Evolutionary conservation across 805 yeast species (phyloP).

Genomic region (Ogataea allantospora): DNA sequence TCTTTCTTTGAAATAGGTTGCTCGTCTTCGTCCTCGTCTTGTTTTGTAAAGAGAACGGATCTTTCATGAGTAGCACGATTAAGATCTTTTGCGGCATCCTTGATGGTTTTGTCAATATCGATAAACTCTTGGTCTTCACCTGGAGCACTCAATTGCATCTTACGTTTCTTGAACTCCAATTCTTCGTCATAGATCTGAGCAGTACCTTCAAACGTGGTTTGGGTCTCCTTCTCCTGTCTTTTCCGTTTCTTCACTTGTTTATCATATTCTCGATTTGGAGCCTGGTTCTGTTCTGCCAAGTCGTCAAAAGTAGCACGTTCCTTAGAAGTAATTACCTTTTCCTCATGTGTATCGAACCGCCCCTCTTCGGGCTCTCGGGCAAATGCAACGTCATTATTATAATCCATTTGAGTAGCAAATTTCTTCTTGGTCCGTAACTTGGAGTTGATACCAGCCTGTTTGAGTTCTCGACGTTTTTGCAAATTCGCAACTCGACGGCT

Average conservation of each 20-base stretch:
- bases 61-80: conserved; percentile 31
- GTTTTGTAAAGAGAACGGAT: conserved; percentile 36
- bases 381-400: conserved; percentile 78
- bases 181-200: conserved; percentile 18
- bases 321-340: conserved; percentile 40
- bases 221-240: conserved; percentile 20
- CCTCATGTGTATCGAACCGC: conserved; percentile 64
- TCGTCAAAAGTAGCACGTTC: conserved; percentile 43
- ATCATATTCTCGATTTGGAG: conserved; percentile 38
- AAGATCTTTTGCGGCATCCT: conserved; percentile 35
- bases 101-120: conserved; percentile 36
- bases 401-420: conserved; percentile 66
- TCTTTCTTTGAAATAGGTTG: neutral
- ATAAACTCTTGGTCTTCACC: conserved; percentile 18
- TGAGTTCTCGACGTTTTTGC: conserved; percentile 77
- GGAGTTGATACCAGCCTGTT: conserved; percentile 69
- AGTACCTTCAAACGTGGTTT: conserved; percentile 22
- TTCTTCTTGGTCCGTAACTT: conserved; percentile 51
- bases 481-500: conserved; percentile 70
- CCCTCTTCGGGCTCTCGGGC: conserved; percentile 71
- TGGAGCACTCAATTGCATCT: conserved; percentile 39
- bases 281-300: conserved; percentile 44
- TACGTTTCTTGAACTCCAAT: conserved; percentile 36
- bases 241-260: conserved; percentile 33
- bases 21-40: conserved; percentile 16